These are phyloP conservation scores for Tetraselmis chui DNA, from an alignment of 139 green algal species.

Conservation along the genomic window DNA sequence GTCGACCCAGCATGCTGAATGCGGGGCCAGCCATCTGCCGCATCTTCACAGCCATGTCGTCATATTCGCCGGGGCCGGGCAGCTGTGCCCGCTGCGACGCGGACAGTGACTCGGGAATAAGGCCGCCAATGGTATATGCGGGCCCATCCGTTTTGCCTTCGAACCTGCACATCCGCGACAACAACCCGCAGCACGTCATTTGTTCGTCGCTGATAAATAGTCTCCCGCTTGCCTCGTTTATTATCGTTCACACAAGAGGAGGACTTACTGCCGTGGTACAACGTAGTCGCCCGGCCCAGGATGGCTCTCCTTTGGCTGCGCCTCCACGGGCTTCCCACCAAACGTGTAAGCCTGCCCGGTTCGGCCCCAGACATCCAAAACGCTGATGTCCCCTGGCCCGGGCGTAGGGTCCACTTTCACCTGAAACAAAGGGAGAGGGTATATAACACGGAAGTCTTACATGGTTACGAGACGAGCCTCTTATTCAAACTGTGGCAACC, in stretches of 20 bases:
- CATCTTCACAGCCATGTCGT: not conserved
- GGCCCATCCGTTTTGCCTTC: not conserved
- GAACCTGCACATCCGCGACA: not conserved
- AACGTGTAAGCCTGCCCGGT: not conserved
- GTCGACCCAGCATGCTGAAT: not conserved
- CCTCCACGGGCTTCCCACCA: not conserved
- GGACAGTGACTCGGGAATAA: too few species aligned
- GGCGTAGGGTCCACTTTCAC: not conserved
- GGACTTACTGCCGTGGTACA: not conserved
- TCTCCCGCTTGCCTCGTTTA: too few species aligned
- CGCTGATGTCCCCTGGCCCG: not conserved
- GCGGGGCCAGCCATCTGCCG: not conserved
- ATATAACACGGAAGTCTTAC: too few species aligned
- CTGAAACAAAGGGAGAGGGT: too few species aligned
- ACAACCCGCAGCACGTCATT: too few species aligned
- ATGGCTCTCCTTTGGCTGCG: not conserved
- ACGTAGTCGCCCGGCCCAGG: not conserved
- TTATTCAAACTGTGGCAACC: too few species aligned
- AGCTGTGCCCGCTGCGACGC: too few species aligned
- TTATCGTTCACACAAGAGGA: too few species aligned
- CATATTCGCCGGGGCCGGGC: not conserved
- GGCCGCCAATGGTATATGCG: not conserved
- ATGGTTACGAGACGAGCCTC: too few species aligned
- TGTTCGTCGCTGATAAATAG: too few species aligned
- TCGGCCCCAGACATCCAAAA: not conserved